A percentile compares a stretch with the other conserved stretches of the same genome.
Evolutionary conservation across 2,329 filamentous ascomycete genomes (phyloP).

Genomic region (Claviceps purpurea): DNA sequence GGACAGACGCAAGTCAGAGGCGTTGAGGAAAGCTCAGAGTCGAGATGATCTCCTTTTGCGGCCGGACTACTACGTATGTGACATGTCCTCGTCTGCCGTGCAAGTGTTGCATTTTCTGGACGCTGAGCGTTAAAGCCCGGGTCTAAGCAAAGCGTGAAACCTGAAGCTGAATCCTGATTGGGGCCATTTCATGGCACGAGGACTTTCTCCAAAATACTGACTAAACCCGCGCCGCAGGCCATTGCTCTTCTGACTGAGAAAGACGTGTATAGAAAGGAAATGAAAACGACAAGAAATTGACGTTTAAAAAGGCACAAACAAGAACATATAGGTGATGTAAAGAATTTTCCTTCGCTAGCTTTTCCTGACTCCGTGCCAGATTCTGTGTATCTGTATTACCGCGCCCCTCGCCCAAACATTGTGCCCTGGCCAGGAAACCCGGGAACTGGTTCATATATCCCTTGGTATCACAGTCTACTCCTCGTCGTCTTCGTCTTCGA

Average conservation of each 20-base stretch:
- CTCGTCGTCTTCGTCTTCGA: conserved; percentile 18
- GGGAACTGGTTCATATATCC: neutral
- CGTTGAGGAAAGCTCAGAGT: no score
- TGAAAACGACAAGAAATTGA: neutral
- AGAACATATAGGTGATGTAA: neutral
- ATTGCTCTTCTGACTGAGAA: neutral
- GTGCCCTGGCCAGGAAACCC: neutral
- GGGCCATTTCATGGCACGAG: no score
- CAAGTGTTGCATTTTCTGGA: no score
- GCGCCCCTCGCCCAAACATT: neutral
- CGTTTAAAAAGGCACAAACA: neutral
- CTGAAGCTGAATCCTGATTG: no score
- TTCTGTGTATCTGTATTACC: neutral
- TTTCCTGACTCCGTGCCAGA: neutral
- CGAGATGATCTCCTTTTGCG: no score
- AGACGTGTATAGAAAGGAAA: neutral
- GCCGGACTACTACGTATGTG: no score
- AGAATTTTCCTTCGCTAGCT: neutral
- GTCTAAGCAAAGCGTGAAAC: no score
- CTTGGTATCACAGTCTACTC: neutral
- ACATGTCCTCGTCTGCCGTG: no score
- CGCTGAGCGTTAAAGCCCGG: no score
- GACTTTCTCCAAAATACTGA: no score
- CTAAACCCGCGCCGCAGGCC: neutral
- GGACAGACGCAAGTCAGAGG: no score